Conservation (phyloP, 148 eudicot species). For the Rhododendron griersonianum region DNA sequence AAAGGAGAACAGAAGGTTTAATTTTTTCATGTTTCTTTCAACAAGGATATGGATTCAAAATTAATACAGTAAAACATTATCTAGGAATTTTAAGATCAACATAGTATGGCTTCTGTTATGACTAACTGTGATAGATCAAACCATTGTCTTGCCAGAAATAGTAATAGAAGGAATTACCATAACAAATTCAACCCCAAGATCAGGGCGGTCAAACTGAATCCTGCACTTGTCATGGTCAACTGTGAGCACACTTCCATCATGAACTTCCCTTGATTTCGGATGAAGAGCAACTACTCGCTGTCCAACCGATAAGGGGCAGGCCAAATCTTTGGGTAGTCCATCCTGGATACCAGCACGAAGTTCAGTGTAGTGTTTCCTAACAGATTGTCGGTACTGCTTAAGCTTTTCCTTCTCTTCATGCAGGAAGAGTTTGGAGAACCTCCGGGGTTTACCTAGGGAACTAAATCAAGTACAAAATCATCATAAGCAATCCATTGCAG, state of each 20-base stretch:
- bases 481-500: not conserved
- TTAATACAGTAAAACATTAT: not conserved
- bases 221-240: slow-evolving; percentile 83
- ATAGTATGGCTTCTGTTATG: not conserved
- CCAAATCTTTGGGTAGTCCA: slow-evolving; percentile 90
- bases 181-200: slow-evolving; percentile 96
- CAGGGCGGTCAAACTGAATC: slow-evolving; percentile 89
- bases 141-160: not conserved
- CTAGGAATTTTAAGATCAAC: not conserved
- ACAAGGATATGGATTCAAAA: not conserved
- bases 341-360: slow-evolving; percentile 78
- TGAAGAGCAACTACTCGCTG: slow-evolving; percentile 93
- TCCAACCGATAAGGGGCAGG: slow-evolving; percentile 88
- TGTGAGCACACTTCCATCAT: slow-evolving; percentile 85
- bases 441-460: slow-evolving; percentile 91
- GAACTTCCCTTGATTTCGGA: slow-evolving; percentile 86
- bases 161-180: slow-evolving; percentile 39
- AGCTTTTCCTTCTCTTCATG: slow-evolving; percentile 92
- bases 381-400: slow-evolving; percentile 78
- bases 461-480: slow-evolving; percentile 32
- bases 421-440: slow-evolving; percentile 82
- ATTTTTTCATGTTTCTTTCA: not conserved
- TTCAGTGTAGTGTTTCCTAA: slow-evolving; percentile 82
- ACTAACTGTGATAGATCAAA: not conserved
- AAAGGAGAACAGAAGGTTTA: not conserved